phyloP scores from a whole-genome alignment of 495 filamentous ascomycete genomes.

The Hypoxylon fragiforme region DNA sequence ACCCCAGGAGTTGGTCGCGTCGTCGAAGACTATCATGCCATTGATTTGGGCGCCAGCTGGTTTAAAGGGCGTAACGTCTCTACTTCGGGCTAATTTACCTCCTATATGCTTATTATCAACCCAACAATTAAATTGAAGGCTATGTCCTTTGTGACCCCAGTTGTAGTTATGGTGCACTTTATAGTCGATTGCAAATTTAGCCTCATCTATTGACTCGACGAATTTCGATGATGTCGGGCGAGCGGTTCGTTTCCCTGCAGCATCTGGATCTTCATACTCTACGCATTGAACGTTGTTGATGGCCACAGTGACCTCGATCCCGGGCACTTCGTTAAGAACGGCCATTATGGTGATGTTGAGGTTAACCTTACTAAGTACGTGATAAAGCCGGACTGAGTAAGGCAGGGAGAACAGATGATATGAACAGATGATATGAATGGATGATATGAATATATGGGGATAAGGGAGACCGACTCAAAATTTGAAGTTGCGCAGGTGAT shows the following conservation, averaged over 20 bases:
- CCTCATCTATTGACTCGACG: constrained; percentile 37
- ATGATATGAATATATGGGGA: too few species aligned
- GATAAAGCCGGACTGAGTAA: not conserved
- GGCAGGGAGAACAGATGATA: not conserved
- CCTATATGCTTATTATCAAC: constrained; percentile 2
- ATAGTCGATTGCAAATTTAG: constrained; percentile 29
- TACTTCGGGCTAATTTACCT: not conserved
- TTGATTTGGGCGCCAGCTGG: not conserved
- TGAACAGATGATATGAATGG: too few species aligned
- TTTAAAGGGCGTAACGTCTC: not conserved
- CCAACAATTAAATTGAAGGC: not conserved
- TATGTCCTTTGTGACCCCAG: constrained; percentile 14
- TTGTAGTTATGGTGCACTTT: constrained; percentile 3
- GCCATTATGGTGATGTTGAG: constrained; percentile 32
- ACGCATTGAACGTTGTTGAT: constrained; percentile 19
- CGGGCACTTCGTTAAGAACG: constrained; percentile 30
- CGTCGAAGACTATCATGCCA: not conserved
- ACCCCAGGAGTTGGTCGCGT: not conserved
- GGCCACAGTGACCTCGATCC: constrained; percentile 30
- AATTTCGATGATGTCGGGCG: constrained; percentile 28
- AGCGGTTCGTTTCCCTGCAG: not conserved
- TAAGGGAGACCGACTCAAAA: too few species aligned
- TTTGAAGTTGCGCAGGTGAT: too few species aligned
- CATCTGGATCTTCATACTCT: constrained; percentile 35
- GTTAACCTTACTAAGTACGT: not conserved